These are phyloP conservation scores for Davidsoniella australis DNA, from an alignment of 2,329 filamentous ascomycete species.

Conservation along the genomic window DNA sequence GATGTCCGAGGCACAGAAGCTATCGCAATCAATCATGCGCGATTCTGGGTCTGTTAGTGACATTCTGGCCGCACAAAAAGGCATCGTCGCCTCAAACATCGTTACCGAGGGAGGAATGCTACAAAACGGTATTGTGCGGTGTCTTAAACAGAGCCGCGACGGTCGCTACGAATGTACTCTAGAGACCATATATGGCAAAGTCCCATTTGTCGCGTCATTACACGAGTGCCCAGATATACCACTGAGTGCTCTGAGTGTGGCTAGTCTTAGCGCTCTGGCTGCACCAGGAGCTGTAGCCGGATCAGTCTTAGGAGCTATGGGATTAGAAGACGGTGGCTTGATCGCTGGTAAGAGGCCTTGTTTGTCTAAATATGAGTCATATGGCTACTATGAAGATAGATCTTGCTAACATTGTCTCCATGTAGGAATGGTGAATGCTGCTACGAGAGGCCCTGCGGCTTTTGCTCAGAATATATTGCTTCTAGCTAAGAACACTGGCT, in stretches of 20 bases:
- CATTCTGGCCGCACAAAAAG: background rate
- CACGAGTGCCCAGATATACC: background rate
- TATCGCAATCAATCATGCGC: background rate
- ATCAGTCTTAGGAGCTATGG: background rate
- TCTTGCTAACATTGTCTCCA: too few relatives aligned
- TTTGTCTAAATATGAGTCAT: background rate
- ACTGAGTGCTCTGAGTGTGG: background rate
- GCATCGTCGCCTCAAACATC: background rate
- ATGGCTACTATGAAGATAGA: background rate
- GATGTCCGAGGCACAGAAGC: background rate
- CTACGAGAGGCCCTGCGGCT: background rate
- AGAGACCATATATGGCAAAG: background rate
- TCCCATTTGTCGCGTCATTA: background rate
- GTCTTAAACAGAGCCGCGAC: background rate
- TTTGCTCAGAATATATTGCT: background rate
- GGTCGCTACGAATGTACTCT: background rate
- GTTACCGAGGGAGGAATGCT: background rate
- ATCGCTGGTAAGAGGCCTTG: background rate
- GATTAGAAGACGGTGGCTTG: background rate
- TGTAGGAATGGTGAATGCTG: too few relatives aligned
- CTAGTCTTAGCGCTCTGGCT: background rate
- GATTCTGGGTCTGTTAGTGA: background rate
- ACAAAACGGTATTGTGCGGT: background rate
- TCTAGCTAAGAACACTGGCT: background rate
- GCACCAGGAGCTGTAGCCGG: background rate